A percentile compares a stretch with the other conserved stretches of the same genome.
These are phyloP conservation scores for Moesziomyces sp. DNA, from an alignment of 1,284 basidiomycete genomes.

Conservation along the genomic window DNA sequence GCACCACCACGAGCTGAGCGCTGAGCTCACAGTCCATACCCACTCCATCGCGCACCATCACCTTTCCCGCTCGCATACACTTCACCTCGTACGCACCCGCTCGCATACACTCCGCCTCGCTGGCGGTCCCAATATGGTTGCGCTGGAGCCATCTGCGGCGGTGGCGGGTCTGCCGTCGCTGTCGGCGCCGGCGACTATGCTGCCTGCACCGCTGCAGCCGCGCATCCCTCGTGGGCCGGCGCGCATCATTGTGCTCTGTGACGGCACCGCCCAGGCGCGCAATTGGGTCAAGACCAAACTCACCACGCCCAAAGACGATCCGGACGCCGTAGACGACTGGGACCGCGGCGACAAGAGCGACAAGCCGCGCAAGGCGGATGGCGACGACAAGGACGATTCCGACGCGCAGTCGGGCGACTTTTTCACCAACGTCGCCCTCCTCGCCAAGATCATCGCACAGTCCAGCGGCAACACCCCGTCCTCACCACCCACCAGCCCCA, in stretches of 20 bases:
- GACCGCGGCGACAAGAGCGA: conserved; percentile 5
- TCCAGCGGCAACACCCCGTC: conserved; percentile 7
- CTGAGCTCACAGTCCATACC: too few relatives aligned
- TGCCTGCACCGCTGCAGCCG: conserved; percentile 20
- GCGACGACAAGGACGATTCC: not conserved
- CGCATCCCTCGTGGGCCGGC: conserved; percentile 31
- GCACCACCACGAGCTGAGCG: too few relatives aligned
- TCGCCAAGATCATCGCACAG: conserved; percentile 42
- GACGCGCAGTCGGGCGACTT: conserved; percentile 34
- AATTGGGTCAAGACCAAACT: conserved; percentile 39
- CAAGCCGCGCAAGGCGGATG: not conserved
- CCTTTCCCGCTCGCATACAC: too few relatives aligned
- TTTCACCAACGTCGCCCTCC: conserved; percentile 55
- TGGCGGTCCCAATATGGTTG: not conserved
- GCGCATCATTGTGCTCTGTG: conserved; percentile 54
- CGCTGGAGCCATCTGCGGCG: not conserved
- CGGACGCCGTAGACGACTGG: not conserved
- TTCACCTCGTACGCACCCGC: too few relatives aligned
- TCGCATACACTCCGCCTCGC: not conserved
- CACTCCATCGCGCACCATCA: too few relatives aligned
- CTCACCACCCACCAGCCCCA: conserved; percentile 3
- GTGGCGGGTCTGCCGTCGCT: not conserved
- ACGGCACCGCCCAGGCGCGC: conserved; percentile 52
- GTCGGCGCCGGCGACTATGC: not conserved
- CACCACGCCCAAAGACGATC: conserved; percentile 3